Evolutionary conservation across 2,329 filamentous ascomycete species (phyloP), one percentile per base, ranked within the genome.

Genomic region (Fusarium sp.): DNA sequence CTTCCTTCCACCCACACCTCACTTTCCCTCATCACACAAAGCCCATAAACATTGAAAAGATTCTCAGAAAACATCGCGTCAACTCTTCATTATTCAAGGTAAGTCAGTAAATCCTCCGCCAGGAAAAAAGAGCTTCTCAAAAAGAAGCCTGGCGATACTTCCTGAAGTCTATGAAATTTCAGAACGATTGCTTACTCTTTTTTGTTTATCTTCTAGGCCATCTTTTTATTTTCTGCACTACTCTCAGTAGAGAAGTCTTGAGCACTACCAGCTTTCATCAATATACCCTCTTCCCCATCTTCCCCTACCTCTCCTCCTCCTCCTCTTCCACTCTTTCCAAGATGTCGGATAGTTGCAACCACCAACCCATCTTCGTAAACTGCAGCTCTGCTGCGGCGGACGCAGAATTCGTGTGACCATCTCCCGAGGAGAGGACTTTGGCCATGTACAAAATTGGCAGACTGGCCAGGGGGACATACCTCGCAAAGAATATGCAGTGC

Each of bases 401-500:
- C 10, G 51, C 56, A 21, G 72, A 66, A 10, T 77, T 78, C 21
- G 27, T 27, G 6, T 67, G 70, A 14, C 63, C 59, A 6, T n/a
- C 65, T 4, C 16, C 45, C 5, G 51, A 64, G 3, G 70, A 73
- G 19, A 56, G 72, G 21, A 31, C 76, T 4, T 51, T 57, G 1
- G 74, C 73, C 16, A 59, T 68, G 18, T 68, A 68, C 0, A 48
- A 57, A 3, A 73, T 54, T 16, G 81, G 80, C 1, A 73, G 77
- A 11, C 72, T 77, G 10, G 71, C 72, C 6, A 72, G 70, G 15
- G 46, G 52, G 4, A 10, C 4, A 23, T 57, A 31, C 8, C 73
- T 14, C 46, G 71, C 7, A 59, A 70, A 4, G 64, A 76, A 10
- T 64, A 48, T 2, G 25, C 56, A 1, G 46, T 72, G 48, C 66